Percentiles rank a stretch among this genome's conserved stretches.
These are phyloP conservation scores for Cyclotella sp. DNA, from an alignment of 108 stramenopile genomes.

Conservation along the genomic window DNA sequence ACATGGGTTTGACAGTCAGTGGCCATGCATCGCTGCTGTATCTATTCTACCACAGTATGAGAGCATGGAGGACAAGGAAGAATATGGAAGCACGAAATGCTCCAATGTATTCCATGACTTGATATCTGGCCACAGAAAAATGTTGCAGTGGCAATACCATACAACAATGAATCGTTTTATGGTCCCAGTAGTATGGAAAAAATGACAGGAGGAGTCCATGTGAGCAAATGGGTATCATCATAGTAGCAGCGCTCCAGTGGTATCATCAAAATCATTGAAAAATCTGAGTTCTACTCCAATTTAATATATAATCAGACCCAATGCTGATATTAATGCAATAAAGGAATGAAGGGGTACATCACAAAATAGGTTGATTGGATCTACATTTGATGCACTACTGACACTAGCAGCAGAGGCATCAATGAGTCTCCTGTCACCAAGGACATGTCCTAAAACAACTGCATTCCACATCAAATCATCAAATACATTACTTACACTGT, in stretches of 20 bases:
- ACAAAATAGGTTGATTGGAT: neutral
- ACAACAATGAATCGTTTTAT: neutral
- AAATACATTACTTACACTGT: slow-evolving; percentile 83
- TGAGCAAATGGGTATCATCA: slow-evolving; percentile 56
- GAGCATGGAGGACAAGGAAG: slow-evolving; percentile 74
- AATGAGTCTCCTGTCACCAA: slow-evolving; percentile 6
- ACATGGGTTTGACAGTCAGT: slow-evolving; percentile 52
- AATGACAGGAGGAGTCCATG: slow-evolving; percentile 42
- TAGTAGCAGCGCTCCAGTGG: slow-evolving; percentile 25
- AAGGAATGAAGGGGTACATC: slow-evolving; percentile 6
- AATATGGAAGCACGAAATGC: slow-evolving; percentile 75
- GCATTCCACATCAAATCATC: slow-evolving; percentile 91
- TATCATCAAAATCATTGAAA: slow-evolving; percentile 77
- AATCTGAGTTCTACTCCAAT: slow-evolving; percentile 79
- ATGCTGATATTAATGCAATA: slow-evolving; percentile 56
- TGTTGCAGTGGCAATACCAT: slow-evolving; percentile 16
- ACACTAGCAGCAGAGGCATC: slow-evolving; percentile 16
- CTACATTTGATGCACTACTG: neutral
- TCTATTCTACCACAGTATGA: slow-evolving; percentile 80
- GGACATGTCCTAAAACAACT: slow-evolving; percentile 71
- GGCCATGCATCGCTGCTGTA: slow-evolving; percentile 64
- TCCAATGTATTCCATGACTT: slow-evolving; percentile 73
- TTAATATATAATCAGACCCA: slow-evolving; percentile 69
- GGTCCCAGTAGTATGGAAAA: slow-evolving; percentile 62
- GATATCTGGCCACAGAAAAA: slow-evolving; percentile 65